These are phyloP conservation scores for Calophaca sinica DNA, from an alignment of 306 rosid genomes.

Conservation along the genomic window DNA sequence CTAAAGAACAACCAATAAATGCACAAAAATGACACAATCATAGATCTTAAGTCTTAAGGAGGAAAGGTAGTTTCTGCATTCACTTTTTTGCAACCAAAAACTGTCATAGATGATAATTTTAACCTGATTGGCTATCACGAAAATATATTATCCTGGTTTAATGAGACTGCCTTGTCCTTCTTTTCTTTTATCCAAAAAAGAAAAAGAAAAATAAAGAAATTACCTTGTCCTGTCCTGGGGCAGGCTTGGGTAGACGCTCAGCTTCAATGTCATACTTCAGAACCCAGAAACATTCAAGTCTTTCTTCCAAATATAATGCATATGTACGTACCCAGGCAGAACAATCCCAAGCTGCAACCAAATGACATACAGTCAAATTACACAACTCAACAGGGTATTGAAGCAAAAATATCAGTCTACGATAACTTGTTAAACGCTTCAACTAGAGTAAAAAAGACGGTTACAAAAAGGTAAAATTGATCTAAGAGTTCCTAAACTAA, in stretches of 20 bases:
- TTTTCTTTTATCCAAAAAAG: too few relatives aligned
- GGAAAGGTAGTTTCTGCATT: too few relatives aligned
- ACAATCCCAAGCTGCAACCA: constrained; percentile 85
- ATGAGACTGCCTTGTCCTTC: background rate
- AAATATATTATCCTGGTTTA: background rate
- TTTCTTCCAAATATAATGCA: constrained; percentile 87
- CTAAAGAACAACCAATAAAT: too few relatives aligned
- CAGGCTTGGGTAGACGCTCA: constrained; percentile 79
- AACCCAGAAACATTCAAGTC: constrained; percentile 81
- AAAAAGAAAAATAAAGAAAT: background rate
- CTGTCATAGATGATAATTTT: background rate
- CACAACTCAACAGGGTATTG: background rate
- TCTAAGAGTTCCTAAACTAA: background rate
- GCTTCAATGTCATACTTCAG: constrained; percentile 87
- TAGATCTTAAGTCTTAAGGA: too few relatives aligned
- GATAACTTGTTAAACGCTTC: background rate
- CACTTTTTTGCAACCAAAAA: too few relatives aligned
- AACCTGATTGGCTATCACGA: constrained; percentile 19
- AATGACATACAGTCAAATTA: constrained; percentile 26
- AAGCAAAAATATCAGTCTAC: constrained; percentile 22
- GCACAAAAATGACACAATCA: too few relatives aligned
- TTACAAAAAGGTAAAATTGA: background rate
- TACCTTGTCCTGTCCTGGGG: constrained; percentile 75
- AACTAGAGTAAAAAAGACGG: constrained; percentile 12
- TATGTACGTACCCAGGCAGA: constrained; percentile 92